Conservation (phyloP, 2,329 filamentous ascomycete genomes). For the Diaporthe australafricana region DNA sequence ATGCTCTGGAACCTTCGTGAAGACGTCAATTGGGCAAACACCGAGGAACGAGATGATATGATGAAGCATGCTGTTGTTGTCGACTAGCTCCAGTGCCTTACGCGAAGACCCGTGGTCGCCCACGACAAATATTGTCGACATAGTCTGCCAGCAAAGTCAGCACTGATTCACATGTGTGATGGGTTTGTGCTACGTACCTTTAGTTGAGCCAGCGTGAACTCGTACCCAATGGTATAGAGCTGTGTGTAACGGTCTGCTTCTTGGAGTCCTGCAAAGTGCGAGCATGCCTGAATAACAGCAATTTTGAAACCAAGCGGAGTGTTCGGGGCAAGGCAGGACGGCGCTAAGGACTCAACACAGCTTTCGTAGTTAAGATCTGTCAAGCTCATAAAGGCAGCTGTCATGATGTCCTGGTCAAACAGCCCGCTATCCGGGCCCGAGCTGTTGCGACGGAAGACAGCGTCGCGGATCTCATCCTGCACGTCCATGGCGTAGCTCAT, state of each 20-base stretch:
- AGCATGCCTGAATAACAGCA: slow-evolving; percentile 71
- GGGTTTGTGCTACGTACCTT: slow-evolving; percentile 55
- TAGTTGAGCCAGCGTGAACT: slow-evolving; percentile 67
- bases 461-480: slow-evolving; percentile 75
- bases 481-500: slow-evolving; percentile 77
- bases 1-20: slow-evolving; percentile 53
- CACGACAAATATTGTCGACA: slow-evolving; percentile 52
- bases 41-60: slow-evolving; percentile 69
- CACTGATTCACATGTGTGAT: background rate
- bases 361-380: slow-evolving; percentile 71
- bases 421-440: slow-evolving; percentile 58
- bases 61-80: slow-evolving; percentile 57
- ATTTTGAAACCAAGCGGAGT: slow-evolving; percentile 72
- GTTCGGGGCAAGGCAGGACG: slow-evolving; percentile 66
- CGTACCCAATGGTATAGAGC: slow-evolving; percentile 66
- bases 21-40: slow-evolving; percentile 62
- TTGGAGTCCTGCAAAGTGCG: slow-evolving; percentile 68
- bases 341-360: slow-evolving; percentile 66
- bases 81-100: slow-evolving; percentile 53
- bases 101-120: slow-evolving; percentile 53
- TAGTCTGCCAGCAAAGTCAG: slow-evolving; percentile 45
- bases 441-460: slow-evolving; percentile 68
- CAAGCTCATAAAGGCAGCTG: slow-evolving; percentile 74
- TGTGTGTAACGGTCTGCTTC: slow-evolving; percentile 61
- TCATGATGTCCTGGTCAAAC: slow-evolving; percentile 74